These are phyloP conservation scores for Polysphondylium violaceum DNA, from an alignment of 78 protist genomes.

Conservation along the genomic window DNA sequence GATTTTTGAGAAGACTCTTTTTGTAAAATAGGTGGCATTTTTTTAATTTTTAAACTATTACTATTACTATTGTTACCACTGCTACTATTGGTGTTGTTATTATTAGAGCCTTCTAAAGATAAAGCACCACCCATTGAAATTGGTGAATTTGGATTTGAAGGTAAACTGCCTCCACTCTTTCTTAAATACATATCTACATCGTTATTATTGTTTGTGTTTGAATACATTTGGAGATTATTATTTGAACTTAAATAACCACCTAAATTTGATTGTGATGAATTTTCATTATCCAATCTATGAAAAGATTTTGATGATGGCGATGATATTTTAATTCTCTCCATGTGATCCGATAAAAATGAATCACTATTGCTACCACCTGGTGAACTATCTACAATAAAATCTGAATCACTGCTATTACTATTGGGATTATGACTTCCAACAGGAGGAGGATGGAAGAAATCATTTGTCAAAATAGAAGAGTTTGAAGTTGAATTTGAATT, in stretches of 20 bases:
- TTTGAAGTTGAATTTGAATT: slow-evolving; percentile 5
- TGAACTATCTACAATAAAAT: not conserved
- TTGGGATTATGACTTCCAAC: too few relatives aligned
- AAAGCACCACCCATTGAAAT: slow-evolving; percentile 29
- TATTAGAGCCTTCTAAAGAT: not conserved
- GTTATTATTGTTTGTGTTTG: slow-evolving; percentile 16
- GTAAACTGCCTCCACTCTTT: not conserved
- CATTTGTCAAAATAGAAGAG: slow-evolving; percentile 17
- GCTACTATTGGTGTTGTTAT: not conserved
- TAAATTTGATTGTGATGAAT: not conserved
- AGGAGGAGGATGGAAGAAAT: slow-evolving; percentile 58
- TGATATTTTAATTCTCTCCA: slow-evolving; percentile 1
- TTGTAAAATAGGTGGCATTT: not conserved
- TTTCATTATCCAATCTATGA: too few relatives aligned
- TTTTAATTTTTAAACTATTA: not conserved
- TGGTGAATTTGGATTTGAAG: not conserved
- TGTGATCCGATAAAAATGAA: not conserved
- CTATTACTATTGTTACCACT: not conserved
- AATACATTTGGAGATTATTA: slow-evolving; percentile 16
- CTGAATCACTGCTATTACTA: too few relatives aligned
- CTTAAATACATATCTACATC: slow-evolving; percentile 33
- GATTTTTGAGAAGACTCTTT: slow-evolving; percentile 22
- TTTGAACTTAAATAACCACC: slow-evolving; percentile 13
- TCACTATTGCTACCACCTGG: slow-evolving; percentile 18
- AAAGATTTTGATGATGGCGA: slow-evolving; percentile 8